Percentiles rank a stretch among this genome's conserved stretches.
Conservation (phyloP, 176 grass and related monocot species). For the Aechmea fasciata region DNA sequence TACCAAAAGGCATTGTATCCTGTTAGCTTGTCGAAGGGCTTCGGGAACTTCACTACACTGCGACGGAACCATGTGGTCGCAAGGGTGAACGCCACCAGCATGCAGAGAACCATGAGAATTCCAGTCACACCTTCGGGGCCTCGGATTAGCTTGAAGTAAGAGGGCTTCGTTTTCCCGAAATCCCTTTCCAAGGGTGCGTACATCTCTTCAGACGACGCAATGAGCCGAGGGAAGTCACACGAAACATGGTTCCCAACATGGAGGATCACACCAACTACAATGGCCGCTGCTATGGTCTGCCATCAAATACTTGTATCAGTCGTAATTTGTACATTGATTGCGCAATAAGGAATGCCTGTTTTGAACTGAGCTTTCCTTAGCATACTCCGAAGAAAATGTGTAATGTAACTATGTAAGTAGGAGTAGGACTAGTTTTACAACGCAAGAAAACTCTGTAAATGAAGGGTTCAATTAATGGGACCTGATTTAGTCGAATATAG, state of each 20-base stretch:
- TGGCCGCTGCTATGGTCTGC: slow-evolving; percentile 93
- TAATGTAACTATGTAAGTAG: no score
- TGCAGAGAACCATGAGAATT: slow-evolving; percentile 86
- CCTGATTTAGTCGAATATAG: no score
- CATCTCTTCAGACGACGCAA: slow-evolving; percentile 42
- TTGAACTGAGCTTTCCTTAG: not conserved
- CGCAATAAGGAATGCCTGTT: not conserved
- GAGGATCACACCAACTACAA: slow-evolving; percentile 79
- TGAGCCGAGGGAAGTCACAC: slow-evolving; percentile 88
- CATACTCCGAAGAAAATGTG: no score
- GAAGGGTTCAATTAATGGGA: no score
- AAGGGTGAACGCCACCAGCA: slow-evolving; percentile 90
- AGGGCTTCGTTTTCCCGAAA: slow-evolving; percentile 74
- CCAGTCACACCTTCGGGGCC: slow-evolving; percentile 85
- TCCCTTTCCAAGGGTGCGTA: slow-evolving; percentile 52
- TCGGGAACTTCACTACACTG: slow-evolving; percentile 83
- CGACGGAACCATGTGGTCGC: slow-evolving; percentile 86
- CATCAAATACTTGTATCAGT: not conserved
- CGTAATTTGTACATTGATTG: not conserved
- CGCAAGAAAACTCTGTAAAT: no score
- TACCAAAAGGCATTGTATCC: slow-evolving; percentile 99
- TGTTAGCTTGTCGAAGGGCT: slow-evolving; percentile 81
- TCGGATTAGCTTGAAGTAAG: slow-evolving; percentile 58
- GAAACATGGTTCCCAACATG: slow-evolving; percentile 85
- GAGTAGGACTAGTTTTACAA: no score